Conservation (phyloP, 2,329 filamentous ascomycete species). For the Aspergillus novoparasiticus region DNA sequence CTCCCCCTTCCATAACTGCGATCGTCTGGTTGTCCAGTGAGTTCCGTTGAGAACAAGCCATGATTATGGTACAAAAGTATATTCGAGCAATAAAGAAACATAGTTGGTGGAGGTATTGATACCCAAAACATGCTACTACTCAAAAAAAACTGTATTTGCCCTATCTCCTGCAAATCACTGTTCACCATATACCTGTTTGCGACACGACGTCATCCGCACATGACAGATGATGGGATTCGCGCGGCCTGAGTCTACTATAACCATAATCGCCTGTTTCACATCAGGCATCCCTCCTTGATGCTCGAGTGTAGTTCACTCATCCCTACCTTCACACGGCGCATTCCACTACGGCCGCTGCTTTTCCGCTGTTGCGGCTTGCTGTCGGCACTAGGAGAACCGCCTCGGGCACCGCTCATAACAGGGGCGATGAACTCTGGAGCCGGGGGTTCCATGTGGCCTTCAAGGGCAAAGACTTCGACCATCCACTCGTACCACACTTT, state of each 20-base stretch:
- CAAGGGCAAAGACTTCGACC: slow-evolving; percentile 72
- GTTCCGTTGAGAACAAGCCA: not conserved
- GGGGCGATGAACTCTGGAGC: slow-evolving; percentile 23
- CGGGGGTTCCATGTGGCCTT: slow-evolving; percentile 24
- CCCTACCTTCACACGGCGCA: slow-evolving; percentile 41
- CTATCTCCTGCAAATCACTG: not conserved
- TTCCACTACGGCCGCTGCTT: slow-evolving; percentile 13
- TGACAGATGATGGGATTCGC: not conserved
- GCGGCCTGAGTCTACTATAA: not conserved
- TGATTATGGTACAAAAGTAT: not conserved
- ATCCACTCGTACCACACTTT: slow-evolving; percentile 99
- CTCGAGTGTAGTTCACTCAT: slow-evolving; percentile 52
- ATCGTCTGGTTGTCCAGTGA: not conserved
- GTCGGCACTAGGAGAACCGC: slow-evolving; percentile 28
- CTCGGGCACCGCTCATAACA: slow-evolving; percentile 34
- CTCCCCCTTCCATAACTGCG: not conserved
- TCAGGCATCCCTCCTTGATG: slow-evolving; percentile 53
- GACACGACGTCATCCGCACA: not conserved
- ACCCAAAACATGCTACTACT: not conserved
- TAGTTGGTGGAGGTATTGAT: not conserved
- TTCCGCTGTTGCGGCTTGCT: slow-evolving; percentile 19
- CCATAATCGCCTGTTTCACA: slow-evolving; percentile 35
- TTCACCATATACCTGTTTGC: not conserved
- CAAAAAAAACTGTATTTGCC: not conserved
- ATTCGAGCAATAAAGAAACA: not conserved